These are phyloP conservation scores for Medicago ruthenica DNA, from an alignment of 306 rosid genomes.

Conservation along the genomic window DNA sequence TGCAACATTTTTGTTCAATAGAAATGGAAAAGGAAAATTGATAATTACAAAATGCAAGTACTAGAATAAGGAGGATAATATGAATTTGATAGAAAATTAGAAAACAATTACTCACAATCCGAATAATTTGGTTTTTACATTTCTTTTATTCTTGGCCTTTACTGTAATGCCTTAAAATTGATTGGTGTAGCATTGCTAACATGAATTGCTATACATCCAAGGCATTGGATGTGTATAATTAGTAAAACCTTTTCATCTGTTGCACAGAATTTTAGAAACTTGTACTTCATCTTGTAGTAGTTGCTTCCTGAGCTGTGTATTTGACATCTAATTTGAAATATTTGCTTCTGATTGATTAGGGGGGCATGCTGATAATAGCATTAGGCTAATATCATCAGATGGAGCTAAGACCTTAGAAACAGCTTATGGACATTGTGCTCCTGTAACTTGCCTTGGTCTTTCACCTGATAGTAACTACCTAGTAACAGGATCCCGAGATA, in stretches of 20 bases:
- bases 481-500: conserved; percentile 92
- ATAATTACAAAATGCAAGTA: not conserved
- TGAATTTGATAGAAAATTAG: conserved; percentile 10
- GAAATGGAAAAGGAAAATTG: not conserved
- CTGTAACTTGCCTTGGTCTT: conserved; percentile 91
- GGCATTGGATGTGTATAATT: conserved; percentile 20
- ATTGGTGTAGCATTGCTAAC: conserved; percentile 20
- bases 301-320: conserved; percentile 29
- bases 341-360: conserved; percentile 65
- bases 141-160: not conserved
- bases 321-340: conserved; percentile 41
- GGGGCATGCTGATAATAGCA: conserved; percentile 90
- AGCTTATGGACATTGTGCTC: conserved; percentile 93
- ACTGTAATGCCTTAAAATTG: not conserved
- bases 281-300: conserved; percentile 20
- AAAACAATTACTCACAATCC: not conserved
- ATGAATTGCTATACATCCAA: conserved; percentile 17
- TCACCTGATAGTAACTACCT: conserved; percentile 88
- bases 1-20: conserved; percentile 22
- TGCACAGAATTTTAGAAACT: conserved; percentile 9
- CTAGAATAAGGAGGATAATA: conserved; percentile 26
- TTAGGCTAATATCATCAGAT: conserved; percentile 82
- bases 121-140: conserved; percentile 10
- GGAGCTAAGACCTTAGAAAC: conserved; percentile 95
- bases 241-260: conserved; percentile 3